phyloP scores from a whole-genome alignment of 441 rosid species.

The Pelargonium citronellum region DNA sequence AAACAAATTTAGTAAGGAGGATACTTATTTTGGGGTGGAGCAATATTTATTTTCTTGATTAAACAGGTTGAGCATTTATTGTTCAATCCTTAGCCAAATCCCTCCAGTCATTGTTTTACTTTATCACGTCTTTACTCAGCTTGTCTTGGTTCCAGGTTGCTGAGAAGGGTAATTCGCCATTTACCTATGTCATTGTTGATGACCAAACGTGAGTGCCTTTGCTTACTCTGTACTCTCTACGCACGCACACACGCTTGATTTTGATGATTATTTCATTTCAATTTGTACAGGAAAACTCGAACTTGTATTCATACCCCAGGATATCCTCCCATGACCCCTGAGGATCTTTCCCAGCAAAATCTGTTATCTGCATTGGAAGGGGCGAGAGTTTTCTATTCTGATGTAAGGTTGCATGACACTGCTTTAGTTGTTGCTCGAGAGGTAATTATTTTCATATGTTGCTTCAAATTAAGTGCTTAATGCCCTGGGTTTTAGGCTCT shows the following conservation, averaged over 20 bases:
- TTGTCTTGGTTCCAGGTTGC: slow-evolving; percentile 41
- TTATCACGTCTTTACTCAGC: background rate
- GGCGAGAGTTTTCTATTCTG: slow-evolving; percentile 60
- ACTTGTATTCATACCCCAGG: slow-evolving; percentile 93
- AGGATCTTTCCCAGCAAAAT: slow-evolving; percentile 53
- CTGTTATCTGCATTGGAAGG: slow-evolving; percentile 56
- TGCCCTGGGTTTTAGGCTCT: background rate
- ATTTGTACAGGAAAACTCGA: slow-evolving; percentile 64
- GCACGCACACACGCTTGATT: background rate
- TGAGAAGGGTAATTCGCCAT: slow-evolving; percentile 76
- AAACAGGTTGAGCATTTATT: background rate
- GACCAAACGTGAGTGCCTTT: slow-evolving; percentile 52
- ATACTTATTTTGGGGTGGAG: background rate
- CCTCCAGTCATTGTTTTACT: background rate
- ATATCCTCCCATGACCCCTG: slow-evolving; percentile 55
- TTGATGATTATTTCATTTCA: background rate
- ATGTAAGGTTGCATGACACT: slow-evolving; percentile 63
- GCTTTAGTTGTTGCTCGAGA: slow-evolving; percentile 68
- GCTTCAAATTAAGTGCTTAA: slow-evolving; percentile 10
- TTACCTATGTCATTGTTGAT: slow-evolving; percentile 73
- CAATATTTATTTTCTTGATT: background rate
- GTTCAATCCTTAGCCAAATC: background rate
- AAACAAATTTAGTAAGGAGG: too few species aligned
- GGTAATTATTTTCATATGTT: slow-evolving; percentile 36
- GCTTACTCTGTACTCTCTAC: slow-evolving; percentile 5